These are phyloP conservation scores for Liriodendron chinense DNA, from an alignment of 164 flowering plant species.

Conservation along the genomic window DNA sequence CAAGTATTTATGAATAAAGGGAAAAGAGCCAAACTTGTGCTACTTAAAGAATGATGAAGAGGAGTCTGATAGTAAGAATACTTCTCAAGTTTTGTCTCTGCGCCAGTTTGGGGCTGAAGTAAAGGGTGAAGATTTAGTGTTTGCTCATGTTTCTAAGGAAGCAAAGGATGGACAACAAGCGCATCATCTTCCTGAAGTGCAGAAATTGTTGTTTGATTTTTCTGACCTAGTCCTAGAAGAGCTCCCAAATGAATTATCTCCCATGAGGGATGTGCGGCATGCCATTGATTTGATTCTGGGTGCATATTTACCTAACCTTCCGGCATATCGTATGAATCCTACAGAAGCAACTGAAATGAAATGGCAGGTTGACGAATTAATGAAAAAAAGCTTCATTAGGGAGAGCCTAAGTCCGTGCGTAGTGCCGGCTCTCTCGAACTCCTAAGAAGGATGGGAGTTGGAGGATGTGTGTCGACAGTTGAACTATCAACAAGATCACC, in stretches of 20 bases:
- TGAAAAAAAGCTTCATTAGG: background rate
- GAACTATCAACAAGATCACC: background rate
- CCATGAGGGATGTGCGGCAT: background rate
- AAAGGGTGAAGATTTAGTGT: background rate
- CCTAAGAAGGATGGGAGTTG: constrained; percentile 4
- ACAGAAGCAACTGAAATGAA: background rate
- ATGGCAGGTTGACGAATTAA: constrained; percentile 1
- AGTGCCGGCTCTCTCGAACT: background rate
- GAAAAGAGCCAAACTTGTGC: background rate
- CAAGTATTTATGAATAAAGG: background rate
- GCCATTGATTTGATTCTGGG: background rate
- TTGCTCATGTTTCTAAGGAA: background rate
- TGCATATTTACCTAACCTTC: background rate
- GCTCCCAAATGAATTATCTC: background rate
- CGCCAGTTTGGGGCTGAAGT: background rate
- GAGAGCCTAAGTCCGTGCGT: constrained; percentile 7
- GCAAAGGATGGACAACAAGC: background rate
- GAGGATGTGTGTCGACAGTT: background rate
- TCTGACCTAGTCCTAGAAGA: background rate
- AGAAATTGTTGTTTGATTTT: background rate
- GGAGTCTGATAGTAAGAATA: background rate
- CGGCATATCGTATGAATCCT: background rate
- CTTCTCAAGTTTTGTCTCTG: background rate
- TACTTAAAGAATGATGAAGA: background rate
- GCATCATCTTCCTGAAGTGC: background rate